These are phyloP conservation scores for Penicillium fimorum DNA, from an alignment of 495 filamentous ascomycete species.

Conservation along the genomic window DNA sequence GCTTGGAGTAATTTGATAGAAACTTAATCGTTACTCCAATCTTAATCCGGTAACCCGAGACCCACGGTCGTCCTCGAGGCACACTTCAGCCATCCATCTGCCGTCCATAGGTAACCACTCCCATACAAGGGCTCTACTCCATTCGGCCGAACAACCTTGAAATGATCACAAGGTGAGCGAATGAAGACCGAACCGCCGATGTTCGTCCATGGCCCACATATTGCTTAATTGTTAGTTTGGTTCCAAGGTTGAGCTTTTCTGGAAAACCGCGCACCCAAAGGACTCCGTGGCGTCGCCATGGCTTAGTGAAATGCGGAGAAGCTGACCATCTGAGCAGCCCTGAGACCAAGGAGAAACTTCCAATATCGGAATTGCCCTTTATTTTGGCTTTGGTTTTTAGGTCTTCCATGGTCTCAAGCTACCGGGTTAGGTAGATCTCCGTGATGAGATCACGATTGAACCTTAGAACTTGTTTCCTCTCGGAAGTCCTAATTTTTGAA, in stretches of 20 bases:
- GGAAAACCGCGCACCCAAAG: slow-evolving; percentile 18
- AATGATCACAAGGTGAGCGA: neutral
- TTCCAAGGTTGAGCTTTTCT: slow-evolving; percentile 10
- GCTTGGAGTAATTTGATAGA: slow-evolving; percentile 3
- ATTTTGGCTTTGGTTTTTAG: neutral
- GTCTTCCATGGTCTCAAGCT: slow-evolving; percentile 4
- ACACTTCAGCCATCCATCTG: slow-evolving; percentile 13
- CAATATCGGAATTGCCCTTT: neutral
- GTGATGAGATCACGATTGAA: slow-evolving; percentile 10
- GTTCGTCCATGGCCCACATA: neutral
- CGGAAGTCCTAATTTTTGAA: neutral
- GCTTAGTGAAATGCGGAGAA: slow-evolving; percentile 25
- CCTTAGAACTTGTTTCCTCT: neutral
- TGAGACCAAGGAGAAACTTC: neutral
- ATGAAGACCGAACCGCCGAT: slow-evolving; percentile 3
- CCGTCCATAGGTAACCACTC: slow-evolving; percentile 14
- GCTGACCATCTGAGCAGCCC: neutral
- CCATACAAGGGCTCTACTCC: slow-evolving; percentile 2
- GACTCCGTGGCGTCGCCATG: slow-evolving; percentile 10
- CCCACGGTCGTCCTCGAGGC: slow-evolving; percentile 24
- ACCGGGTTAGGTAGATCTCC: slow-evolving; percentile 19
- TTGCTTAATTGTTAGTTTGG: neutral
- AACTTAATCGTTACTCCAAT: slow-evolving; percentile 6
- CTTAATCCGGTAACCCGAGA: slow-evolving; percentile 9
- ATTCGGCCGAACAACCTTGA: neutral